phyloP scores from a whole-genome alignment of 2,329 filamentous ascomycete genomes.

The Sarocladium kiliense region DNA sequence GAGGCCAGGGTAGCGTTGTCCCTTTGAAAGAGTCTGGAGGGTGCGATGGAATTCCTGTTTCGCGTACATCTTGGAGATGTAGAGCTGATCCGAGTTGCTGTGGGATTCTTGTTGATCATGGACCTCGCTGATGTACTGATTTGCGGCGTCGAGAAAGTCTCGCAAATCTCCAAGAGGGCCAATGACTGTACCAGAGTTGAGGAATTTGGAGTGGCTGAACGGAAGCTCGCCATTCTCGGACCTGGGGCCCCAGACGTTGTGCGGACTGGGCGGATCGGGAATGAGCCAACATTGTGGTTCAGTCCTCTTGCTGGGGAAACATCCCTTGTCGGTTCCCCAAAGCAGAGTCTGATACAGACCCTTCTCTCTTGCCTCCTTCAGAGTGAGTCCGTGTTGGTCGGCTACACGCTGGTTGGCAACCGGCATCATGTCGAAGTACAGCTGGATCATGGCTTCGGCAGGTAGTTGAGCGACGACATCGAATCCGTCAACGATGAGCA shows the following conservation, averaged over 20 bases:
- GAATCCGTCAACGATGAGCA: conserved; percentile 18
- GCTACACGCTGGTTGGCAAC: conserved; percentile 16
- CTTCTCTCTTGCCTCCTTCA: conserved; percentile 14
- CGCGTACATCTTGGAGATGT: conserved; percentile 16
- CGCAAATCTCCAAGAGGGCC: conserved; percentile 17
- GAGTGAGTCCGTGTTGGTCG: conserved; percentile 14
- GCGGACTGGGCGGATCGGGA: conserved; percentile 14
- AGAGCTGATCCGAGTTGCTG: conserved; percentile 17
- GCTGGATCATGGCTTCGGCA: conserved; percentile 16
- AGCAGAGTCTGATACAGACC: conserved; percentile 17
- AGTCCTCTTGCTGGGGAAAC: conserved; percentile 11
- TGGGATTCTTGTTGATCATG: conserved; percentile 12
- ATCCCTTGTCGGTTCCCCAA: conserved; percentile 18
- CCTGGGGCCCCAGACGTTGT: conserved; percentile 15
- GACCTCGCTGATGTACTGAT: conserved; percentile 11
- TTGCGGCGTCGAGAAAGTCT: conserved; percentile 15
- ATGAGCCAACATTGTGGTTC: conserved; percentile 18
- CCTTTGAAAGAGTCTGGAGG: conserved; percentile 2
- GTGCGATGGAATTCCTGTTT: conserved; percentile 19
- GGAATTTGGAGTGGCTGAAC: conserved; percentile 13
- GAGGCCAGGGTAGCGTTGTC: neutral
- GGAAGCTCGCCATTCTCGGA: conserved; percentile 12
- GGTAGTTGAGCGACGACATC: conserved; percentile 20
- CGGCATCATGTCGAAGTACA: conserved; percentile 15
- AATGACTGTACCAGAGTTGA: conserved; percentile 20